A percentile compares a stretch with the other conserved stretches of the same genome.
These are phyloP conservation scores for Novymonas esmeraldas DNA, from an alignment of 208 protist genomes.

Conservation along the genomic window DNA sequence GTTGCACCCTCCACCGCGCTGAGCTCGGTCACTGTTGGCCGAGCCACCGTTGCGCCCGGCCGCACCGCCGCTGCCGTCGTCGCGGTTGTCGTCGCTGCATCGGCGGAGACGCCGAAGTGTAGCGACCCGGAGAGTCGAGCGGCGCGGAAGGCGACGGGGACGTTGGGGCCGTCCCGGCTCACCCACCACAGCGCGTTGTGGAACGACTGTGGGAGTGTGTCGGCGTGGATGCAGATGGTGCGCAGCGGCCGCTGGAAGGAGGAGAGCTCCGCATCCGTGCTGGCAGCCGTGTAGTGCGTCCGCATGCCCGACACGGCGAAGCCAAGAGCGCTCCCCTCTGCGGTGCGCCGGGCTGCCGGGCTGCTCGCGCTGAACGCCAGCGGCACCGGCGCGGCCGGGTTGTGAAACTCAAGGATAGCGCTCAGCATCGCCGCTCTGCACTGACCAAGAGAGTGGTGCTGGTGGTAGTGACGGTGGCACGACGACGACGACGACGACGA, in stretches of 20 bases:
- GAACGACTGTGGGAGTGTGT: not conserved
- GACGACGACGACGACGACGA: too few relatives aligned
- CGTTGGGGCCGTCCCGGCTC: not conserved
- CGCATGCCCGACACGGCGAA: slow-evolving; percentile 11
- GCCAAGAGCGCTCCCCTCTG: not conserved
- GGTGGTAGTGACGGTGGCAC: too few relatives aligned
- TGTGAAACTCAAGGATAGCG: not conserved
- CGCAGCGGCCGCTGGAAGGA: slow-evolving; percentile 10
- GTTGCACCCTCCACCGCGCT: not conserved
- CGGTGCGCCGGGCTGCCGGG: slow-evolving; percentile 9
- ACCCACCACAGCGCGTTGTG: slow-evolving; percentile 17
- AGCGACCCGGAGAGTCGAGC: slow-evolving; percentile 14
- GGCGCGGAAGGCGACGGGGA: slow-evolving; percentile 8
- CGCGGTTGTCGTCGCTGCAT: not conserved
- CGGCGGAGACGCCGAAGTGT: not conserved
- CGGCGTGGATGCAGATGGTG: slow-evolving; percentile 21
- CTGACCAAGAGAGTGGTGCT: too few relatives aligned
- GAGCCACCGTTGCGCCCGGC: too few relatives aligned
- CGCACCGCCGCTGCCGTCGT: not conserved
- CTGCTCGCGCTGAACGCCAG: slow-evolving; percentile 13
- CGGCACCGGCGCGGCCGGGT: slow-evolving; percentile 1
- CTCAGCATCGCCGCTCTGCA: not conserved
- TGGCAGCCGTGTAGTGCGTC: slow-evolving; percentile 8
- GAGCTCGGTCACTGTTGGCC: not conserved
- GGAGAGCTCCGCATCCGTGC: slow-evolving; percentile 16